Percentiles rank a stretch among this genome's conserved stretches.
Evolutionary conservation across 2,329 filamentous ascomycete species (phyloP).

Genomic region (Rutstroemia sp.): DNA sequence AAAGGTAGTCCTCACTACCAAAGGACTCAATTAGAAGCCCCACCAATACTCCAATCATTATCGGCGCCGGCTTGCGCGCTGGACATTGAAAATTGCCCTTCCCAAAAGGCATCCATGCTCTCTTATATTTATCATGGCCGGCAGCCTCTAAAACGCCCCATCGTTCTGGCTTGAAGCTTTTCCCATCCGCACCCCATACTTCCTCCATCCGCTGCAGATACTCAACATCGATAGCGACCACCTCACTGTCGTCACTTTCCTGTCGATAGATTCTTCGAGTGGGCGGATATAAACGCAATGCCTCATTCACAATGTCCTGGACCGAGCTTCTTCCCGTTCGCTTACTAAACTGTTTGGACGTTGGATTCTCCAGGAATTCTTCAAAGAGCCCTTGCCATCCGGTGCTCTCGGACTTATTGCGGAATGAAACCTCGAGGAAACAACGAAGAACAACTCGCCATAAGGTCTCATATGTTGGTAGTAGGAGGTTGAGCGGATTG

Average conservation of each 20-base stretch:
- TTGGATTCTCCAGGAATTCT: neutral
- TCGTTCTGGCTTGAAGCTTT: slow-evolving; percentile 1
- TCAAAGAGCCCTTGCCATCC: neutral
- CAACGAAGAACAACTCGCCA: slow-evolving; percentile 12
- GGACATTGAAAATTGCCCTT: slow-evolving; percentile 1
- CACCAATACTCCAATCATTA: slow-evolving; percentile 8
- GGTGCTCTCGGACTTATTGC: neutral
- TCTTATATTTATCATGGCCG: neutral
- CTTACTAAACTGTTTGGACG: neutral
- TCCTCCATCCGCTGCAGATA: slow-evolving; percentile 1
- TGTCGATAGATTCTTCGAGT: slow-evolving; percentile 7
- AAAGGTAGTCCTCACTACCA: neutral
- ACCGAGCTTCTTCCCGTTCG: neutral
- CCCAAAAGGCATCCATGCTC: slow-evolving; percentile 8
- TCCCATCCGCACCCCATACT: neutral
- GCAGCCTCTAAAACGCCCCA: neutral
- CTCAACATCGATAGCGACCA: slow-evolving; percentile 1
- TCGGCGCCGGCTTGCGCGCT: slow-evolving; percentile 1
- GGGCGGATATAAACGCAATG: slow-evolving; percentile 6
- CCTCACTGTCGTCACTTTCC: neutral
- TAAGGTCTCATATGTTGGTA: slow-evolving; percentile 13
- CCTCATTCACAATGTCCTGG: neutral
- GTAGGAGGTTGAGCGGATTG: slow-evolving; percentile 11
- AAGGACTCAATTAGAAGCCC: neutral
- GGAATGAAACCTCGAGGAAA: slow-evolving; percentile 6